A percentile compares a stretch with the other conserved stretches of the same genome.
phyloP scores from a whole-genome alignment of 2,329 filamentous ascomycete species.

The Lecanicillium sp. region DNA sequence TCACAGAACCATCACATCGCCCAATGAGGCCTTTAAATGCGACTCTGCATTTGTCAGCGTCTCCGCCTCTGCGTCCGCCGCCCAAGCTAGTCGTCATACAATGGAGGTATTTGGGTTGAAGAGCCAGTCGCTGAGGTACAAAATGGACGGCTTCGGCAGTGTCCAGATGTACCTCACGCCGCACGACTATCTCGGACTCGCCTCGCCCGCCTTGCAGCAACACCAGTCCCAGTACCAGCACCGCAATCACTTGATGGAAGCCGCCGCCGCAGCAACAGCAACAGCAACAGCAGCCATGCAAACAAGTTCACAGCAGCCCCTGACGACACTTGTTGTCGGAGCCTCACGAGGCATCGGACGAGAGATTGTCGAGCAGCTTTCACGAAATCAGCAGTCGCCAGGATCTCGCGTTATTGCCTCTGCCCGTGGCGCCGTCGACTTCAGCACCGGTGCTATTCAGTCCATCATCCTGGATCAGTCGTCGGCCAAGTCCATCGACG shows the following conservation, averaged over 20 bases:
- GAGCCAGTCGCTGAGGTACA: constrained; percentile 13
- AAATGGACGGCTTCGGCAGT: constrained; percentile 10
- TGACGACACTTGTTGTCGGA: constrained; percentile 12
- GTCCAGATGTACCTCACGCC: constrained; percentile 13
- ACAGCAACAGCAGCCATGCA: neutral
- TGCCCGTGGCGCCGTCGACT: neutral
- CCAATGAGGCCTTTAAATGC: constrained; percentile 7
- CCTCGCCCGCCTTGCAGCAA: neutral
- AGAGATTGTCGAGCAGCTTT: constrained; percentile 11
- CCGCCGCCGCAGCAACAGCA: neutral
- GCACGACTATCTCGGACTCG: neutral
- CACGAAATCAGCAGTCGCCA: neutral
- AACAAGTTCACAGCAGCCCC: neutral
- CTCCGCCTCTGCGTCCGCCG: constrained; percentile 8
- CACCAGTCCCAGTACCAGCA: neutral
- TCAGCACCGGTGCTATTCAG: neutral
- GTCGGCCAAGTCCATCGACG: constrained; percentile 8
- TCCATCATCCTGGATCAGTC: constrained; percentile 9
- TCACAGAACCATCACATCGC: neutral
- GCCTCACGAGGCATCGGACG: constrained; percentile 10
- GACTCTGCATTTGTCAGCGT: constrained; percentile 11
- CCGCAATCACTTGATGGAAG: neutral
- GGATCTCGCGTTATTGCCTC: neutral
- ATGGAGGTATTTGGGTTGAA: constrained; percentile 14
- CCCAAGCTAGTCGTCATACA: constrained; percentile 4